These are phyloP conservation scores for Bipolaris cookei DNA, from an alignment of 2,329 filamentous ascomycete species.

Conservation along the genomic window DNA sequence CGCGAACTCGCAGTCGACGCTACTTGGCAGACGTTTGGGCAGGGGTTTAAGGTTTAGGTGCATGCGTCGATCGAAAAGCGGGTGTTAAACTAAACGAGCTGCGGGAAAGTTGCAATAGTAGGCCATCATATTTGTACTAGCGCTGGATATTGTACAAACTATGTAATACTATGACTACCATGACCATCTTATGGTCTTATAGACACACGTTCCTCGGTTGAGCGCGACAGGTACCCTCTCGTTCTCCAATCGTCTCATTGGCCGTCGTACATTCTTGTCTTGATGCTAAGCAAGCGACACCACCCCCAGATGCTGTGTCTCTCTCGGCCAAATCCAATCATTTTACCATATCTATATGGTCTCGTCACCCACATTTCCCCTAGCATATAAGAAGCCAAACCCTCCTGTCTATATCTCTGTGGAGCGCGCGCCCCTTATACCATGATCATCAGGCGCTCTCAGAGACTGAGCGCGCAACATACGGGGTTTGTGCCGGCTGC, in stretches of 20 bases:
- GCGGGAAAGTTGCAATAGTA: not conserved
- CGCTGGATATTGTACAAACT: not conserved
- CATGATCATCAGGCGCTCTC: not conserved
- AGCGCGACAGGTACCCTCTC: not conserved
- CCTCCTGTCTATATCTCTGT: not conserved
- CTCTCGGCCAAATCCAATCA: not conserved
- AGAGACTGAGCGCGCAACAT: not conserved
- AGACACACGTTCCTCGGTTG: not conserved
- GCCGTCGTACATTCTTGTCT: not conserved
- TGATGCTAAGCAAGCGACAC: not conserved
- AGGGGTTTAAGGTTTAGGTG: slow-evolving; percentile 43
- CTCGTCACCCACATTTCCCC: not conserved
- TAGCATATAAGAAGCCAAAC: not conserved
- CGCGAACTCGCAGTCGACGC: slow-evolving; percentile 39
- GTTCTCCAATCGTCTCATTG: not conserved
- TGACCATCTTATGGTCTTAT: not conserved
- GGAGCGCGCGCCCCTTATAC: not conserved
- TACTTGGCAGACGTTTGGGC: slow-evolving; percentile 36
- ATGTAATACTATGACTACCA: not conserved
- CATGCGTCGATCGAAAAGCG: slow-evolving; percentile 37
- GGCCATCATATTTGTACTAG: not conserved
- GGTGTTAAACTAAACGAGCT: slow-evolving; percentile 12
- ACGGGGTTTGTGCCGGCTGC: not conserved
- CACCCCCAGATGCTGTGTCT: not conserved
- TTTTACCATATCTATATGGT: not conserved